These are phyloP conservation scores for Solanum habrochaites DNA, from an alignment of 257 asterid genomes.

Conservation along the genomic window DNA sequence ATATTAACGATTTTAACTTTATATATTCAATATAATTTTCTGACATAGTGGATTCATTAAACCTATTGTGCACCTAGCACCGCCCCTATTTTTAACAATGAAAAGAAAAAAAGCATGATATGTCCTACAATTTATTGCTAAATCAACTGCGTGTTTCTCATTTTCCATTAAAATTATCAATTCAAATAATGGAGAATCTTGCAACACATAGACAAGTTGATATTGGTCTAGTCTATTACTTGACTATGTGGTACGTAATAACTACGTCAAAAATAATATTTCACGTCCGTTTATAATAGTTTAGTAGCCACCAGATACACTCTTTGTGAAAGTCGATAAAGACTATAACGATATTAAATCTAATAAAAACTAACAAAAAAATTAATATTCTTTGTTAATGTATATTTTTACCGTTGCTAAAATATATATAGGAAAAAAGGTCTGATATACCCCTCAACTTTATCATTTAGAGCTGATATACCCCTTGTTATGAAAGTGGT, in stretches of 20 bases:
- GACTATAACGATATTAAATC: not conserved
- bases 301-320: no score
- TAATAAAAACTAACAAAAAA: no score
- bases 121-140: not conserved
- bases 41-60: rapidly evolving
- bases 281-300: no score
- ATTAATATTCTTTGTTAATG: no score
- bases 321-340: no score
- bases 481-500: no score
- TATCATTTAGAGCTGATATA: no score
- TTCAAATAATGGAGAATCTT: not conserved
- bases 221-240: not conserved
- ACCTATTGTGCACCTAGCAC: not conserved
- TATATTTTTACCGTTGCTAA: no score
- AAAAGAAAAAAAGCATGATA: not conserved
- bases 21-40: no score
- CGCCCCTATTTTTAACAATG: not conserved
- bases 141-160: not conserved
- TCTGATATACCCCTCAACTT: no score
- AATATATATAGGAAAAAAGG: no score
- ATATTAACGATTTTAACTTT: no score
- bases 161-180: not conserved
- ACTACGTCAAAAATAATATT: not conserved
- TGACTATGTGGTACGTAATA: not conserved
- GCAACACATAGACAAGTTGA: not conserved